Percentiles rank a stretch among this genome's conserved stretches.
phyloP scores from a whole-genome alignment of 495 filamentous ascomycete genomes.

The Glutinoglossum americanum region DNA sequence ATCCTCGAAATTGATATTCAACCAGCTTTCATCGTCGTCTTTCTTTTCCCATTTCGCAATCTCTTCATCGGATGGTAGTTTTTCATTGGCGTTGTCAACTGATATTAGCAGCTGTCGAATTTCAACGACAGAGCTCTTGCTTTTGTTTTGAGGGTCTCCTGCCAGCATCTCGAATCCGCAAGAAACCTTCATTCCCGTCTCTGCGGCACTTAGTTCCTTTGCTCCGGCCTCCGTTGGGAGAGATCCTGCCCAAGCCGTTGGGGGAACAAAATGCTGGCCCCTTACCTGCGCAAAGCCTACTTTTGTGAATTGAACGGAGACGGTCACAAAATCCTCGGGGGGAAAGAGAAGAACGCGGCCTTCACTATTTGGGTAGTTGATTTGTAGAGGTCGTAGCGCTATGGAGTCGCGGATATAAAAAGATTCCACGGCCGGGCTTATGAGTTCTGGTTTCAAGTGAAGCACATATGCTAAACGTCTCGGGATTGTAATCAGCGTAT shows the following conservation, averaged over 20 bases:
- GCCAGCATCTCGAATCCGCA: constrained; percentile 85
- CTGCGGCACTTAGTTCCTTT: constrained; percentile 26
- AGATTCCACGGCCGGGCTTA: constrained; percentile 68
- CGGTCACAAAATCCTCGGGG: constrained; percentile 55
- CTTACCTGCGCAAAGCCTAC: constrained; percentile 80
- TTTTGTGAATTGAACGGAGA: constrained; percentile 63
- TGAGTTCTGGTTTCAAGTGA: constrained; percentile 43
- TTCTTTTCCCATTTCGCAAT: constrained; percentile 42
- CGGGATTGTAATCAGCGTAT: constrained; percentile 47
- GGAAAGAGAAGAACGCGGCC: constrained; percentile 32
- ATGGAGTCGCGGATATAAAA: constrained; percentile 86
- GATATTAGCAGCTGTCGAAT: constrained; percentile 57
- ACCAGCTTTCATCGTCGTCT: constrained; percentile 76
- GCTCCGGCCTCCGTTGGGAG: constrained; percentile 18
- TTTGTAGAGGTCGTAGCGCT: constrained; percentile 42
- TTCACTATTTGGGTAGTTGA: neutral
- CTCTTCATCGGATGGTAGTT: constrained; percentile 50
- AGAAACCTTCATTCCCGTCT: constrained; percentile 73
- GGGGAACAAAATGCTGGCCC: constrained; percentile 61
- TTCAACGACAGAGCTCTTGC: constrained; percentile 45
- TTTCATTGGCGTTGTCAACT: constrained; percentile 33
- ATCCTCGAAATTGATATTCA: constrained; percentile 77
- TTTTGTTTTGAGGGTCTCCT: constrained; percentile 35
- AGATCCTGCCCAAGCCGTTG: constrained; percentile 34
- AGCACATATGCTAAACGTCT: constrained; percentile 67